Percentiles rank a stretch among this genome's conserved stretches.
phyloP scores from a whole-genome alignment of 2,329 filamentous ascomycete genomes.

The Fusarium agapanthi region DNA sequence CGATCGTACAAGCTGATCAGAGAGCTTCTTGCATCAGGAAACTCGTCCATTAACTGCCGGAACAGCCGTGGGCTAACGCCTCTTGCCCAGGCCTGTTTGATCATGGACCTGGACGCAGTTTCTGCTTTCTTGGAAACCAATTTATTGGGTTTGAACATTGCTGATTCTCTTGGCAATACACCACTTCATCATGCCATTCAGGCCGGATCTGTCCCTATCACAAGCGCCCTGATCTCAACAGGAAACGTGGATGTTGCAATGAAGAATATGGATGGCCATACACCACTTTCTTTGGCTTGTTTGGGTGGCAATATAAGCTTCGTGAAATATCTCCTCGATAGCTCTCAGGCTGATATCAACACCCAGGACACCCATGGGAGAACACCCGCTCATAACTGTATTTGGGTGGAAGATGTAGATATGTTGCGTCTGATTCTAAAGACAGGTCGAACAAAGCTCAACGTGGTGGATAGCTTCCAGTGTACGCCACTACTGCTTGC shows the following conservation, averaged over 20 bases:
- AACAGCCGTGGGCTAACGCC: background rate
- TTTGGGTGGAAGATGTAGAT: background rate
- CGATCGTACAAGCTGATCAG: background rate
- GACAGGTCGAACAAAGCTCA: background rate
- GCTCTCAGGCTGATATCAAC: rapidly evolving
- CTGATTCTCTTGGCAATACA: background rate
- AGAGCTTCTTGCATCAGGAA: background rate
- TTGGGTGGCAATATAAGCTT: background rate
- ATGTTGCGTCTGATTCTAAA: background rate
- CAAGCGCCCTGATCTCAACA: background rate
- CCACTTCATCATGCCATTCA: background rate
- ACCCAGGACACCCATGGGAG: background rate
- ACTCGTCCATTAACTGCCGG: background rate
- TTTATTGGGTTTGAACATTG: background rate
- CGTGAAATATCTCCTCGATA: background rate
- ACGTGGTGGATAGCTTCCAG: background rate
- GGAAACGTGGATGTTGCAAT: background rate
- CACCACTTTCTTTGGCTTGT: background rate
- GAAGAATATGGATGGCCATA: background rate
- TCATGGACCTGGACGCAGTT: background rate
- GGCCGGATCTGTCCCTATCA: background rate
- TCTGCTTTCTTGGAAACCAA: background rate
- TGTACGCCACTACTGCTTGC: background rate
- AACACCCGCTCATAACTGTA: background rate
- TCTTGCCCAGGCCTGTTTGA: background rate